These are phyloP conservation scores for Nemania sp. DNA, from an alignment of 2,329 filamentous ascomycete species.

Conservation along the genomic window DNA sequence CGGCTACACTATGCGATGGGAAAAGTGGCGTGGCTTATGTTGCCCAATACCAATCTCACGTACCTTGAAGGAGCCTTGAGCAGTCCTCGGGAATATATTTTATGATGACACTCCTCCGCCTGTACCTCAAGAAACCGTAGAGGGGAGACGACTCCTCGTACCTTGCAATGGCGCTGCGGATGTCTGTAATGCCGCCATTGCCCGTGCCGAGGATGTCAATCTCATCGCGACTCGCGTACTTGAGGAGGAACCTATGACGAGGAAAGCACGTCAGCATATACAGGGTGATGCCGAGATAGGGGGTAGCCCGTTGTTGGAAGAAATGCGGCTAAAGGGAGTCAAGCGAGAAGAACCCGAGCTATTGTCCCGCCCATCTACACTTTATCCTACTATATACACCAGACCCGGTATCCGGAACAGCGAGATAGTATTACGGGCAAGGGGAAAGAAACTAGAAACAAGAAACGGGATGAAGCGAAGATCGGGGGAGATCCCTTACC, in stretches of 20 bases:
- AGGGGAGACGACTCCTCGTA: slow-evolving; percentile 89
- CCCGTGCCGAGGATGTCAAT: slow-evolving; percentile 82
- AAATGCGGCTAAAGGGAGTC: slow-evolving; percentile 16
- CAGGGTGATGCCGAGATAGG: slow-evolving; percentile 14
- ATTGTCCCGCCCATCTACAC: slow-evolving; percentile 21
- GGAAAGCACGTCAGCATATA: slow-evolving; percentile 37
- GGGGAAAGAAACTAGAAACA: not conserved
- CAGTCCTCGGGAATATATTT: slow-evolving; percentile 93
- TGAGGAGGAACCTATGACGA: slow-evolving; percentile 84
- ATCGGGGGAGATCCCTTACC: slow-evolving; percentile 71
- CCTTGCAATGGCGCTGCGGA: slow-evolving; percentile 79
- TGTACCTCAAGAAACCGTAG: slow-evolving; percentile 91
- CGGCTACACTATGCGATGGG: slow-evolving; percentile 12
- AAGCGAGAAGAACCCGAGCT: slow-evolving; percentile 31
- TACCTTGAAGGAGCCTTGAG: slow-evolving; percentile 92
- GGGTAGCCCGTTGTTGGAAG: not conserved
- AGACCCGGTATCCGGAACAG: slow-evolving; percentile 16
- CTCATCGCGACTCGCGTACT: slow-evolving; percentile 90
- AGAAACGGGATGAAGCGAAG: not conserved
- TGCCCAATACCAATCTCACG: slow-evolving; percentile 57
- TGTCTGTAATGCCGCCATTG: slow-evolving; percentile 84
- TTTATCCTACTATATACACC: slow-evolving; percentile 6
- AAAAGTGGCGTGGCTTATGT: not conserved
- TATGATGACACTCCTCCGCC: slow-evolving; percentile 88
- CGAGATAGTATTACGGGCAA: not conserved